Base-by-base conservation (phyloP, 1,284 basidiomycete species). In the Heterobasidion irregulare region DNA sequence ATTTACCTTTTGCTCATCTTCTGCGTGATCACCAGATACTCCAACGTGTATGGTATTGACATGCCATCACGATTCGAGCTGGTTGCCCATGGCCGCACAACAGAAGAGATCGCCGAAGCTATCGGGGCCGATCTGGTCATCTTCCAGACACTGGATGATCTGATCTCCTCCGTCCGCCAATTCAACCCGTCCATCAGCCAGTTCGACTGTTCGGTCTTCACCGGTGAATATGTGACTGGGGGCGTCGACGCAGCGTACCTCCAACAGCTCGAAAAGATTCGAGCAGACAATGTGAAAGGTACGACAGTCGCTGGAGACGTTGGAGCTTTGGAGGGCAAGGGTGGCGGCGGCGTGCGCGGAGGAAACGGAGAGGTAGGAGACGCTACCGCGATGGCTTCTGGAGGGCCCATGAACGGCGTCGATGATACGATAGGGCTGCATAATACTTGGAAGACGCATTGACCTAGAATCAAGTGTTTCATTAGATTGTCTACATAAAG, bases 11-110 rank as follows among this genome's bases (percentile, higher is more conserved):
- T 53, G 34, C 38, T 19, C 52, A 52, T 16, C 53, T 41, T 44
- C 38, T 56, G 59, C 18, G 13, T 49, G n/a, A 12, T 41, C 8
- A 3, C 2, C 53, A 92, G 93, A 47, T 84, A 86, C 70, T 89
- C 93, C 9, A 98, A 99, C 68, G 97, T 99, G 6, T 99, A 99
- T 72, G 97, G 97, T 36, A 99, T 99, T 67, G 97, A 99, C 75
- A 99, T 99, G 97, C 97, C 97, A 35, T 94, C 94, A 1, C 86
- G 94, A 8, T 72, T 77, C 43, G 97, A 99, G 70, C 88, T 99
- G 38, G 96, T 99, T 52, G 97, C 95, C 0, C 80, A 97, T 70
- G 83, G 79, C 48, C 85, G 94, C 54, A 84, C 85, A 50, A 83
- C 82, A 18, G 78, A 83, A 45, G 81, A 89, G 58, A 86, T 99